phyloP scores from a whole-genome alignment of 306 rosid genomes.

The Cicer chorassanicum region DNA sequence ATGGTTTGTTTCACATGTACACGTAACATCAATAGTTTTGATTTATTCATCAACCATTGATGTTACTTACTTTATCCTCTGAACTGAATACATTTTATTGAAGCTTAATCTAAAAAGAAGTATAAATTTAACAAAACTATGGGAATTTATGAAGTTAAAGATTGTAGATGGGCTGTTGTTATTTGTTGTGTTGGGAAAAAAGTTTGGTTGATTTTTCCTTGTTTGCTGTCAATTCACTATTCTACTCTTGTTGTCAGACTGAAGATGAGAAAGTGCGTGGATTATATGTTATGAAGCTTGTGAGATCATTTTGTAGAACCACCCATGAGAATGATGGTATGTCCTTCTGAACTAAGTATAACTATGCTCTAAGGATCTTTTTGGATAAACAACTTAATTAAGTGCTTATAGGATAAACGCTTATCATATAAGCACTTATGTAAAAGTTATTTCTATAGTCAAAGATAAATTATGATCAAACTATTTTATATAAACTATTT shows the following conservation, averaged over 20 bases:
- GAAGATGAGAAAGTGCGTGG: conserved; percentile 88
- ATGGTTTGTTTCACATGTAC: neutral
- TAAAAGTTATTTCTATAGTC: too few species aligned
- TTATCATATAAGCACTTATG: too few species aligned
- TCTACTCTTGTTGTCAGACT: conserved; percentile 54
- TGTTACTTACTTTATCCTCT: neutral
- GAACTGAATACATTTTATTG: neutral
- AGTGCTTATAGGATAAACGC: too few species aligned
- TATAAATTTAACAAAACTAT: neutral
- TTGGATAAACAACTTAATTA: too few species aligned
- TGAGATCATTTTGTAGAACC: conserved; percentile 87
- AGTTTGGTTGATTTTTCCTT: neutral
- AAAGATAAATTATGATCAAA: too few species aligned
- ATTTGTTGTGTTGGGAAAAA: conserved; percentile 1
- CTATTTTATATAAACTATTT: too few species aligned
- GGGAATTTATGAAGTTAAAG: neutral
- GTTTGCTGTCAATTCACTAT: neutral
- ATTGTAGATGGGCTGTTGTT: neutral
- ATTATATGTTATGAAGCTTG: conserved; percentile 84
- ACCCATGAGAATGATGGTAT: conserved; percentile 66
- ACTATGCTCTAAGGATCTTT: neutral
- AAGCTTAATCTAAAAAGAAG: neutral
- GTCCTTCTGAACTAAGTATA: conserved; percentile 41
- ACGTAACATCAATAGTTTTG: neutral
- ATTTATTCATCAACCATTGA: neutral